Conservation (phyloP, 768 basidiomycete species). For the Pulveroboletus sp. region DNA sequence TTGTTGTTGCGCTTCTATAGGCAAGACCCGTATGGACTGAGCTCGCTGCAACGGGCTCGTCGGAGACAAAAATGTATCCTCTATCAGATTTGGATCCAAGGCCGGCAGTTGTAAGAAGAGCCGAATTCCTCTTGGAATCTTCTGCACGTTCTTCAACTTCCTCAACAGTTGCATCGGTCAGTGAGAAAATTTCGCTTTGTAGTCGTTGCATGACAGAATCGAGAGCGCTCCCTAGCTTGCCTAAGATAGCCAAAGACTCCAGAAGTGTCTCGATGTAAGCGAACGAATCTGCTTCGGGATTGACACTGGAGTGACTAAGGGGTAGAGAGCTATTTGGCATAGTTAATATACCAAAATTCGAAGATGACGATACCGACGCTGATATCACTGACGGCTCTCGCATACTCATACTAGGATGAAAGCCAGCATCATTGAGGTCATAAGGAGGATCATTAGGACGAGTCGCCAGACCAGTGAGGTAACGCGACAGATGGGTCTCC, state of each 20-base stretch:
- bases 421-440: constrained; percentile 48
- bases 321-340: constrained; percentile 18
- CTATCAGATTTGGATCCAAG: constrained; percentile 44
- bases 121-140: constrained; percentile 55
- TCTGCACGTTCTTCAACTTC: constrained; percentile 92
- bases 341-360: constrained; percentile 21
- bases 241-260: constrained; percentile 89
- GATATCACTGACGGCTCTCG: constrained; percentile 20
- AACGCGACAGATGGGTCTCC: constrained; percentile 54
- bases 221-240: constrained; percentile 77
- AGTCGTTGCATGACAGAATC: constrained; percentile 83
- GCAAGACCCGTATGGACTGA: constrained; percentile 26
- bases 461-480: constrained; percentile 57
- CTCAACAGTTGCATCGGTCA: constrained; percentile 83
- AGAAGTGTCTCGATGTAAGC: constrained; percentile 87
- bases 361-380: constrained; percentile 20
- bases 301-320: constrained; percentile 32
- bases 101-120: constrained; percentile 31
- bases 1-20: constrained; percentile 28
- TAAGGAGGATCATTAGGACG: constrained; percentile 77
- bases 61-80: constrained; percentile 45
- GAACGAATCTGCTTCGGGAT: constrained; percentile 92
- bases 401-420: constrained; percentile 16
- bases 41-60: constrained; percentile 13
- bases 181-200: constrained; percentile 72